Evolutionary conservation across 2,329 filamentous ascomycete species (phyloP), one percentile per base, ranked within the genome.

Genomic region (Torrubiella hemipterigena): DNA sequence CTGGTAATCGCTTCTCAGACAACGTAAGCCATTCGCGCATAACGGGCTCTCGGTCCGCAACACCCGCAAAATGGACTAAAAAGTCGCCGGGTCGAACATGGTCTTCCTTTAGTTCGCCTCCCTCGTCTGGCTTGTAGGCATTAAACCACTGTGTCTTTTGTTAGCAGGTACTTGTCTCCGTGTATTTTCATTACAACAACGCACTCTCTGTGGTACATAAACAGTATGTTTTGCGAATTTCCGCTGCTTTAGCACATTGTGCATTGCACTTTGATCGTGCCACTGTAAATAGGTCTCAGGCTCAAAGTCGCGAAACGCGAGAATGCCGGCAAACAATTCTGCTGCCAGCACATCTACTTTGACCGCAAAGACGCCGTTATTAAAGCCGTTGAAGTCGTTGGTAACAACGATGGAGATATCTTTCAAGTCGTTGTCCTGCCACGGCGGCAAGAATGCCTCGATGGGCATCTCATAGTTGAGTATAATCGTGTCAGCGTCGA

Each of bases 251-350:
- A 42, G 30, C 6, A 44, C 14, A 2, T 37, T 29, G 14, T 36
- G 40, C 40, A 44, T 42, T 7, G 42, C 40, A 17, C 35, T 42
- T 19, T 44, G 42, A 25, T 44, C 42, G 1, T 30, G 35, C 23
- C 37, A 40, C 1, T 19, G 27, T 2, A 44, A 37, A 6, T 37
- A 20, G 1, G 32, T 32, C 10, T 36, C 38, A 4, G 42, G 42
- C 3, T 27, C 13, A 22, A 32, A 39, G 18, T 41, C 25, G 0
- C 42, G 34, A n/a, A 40, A 37, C 13, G 38, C 37, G 7, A 42
- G 11, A 14, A 44, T 32, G 14, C 27, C 39, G 24, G 31, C 29
- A 30, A 44, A 38, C n/a, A 44, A 31, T 5, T 42, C 36, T 12
- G 41, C 31, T 26, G 33, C 32, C 38, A 35, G 40, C 3, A 25